Conservation (phyloP, 73 alveolate species). For the Paramecium tetraurelia region DNA sequence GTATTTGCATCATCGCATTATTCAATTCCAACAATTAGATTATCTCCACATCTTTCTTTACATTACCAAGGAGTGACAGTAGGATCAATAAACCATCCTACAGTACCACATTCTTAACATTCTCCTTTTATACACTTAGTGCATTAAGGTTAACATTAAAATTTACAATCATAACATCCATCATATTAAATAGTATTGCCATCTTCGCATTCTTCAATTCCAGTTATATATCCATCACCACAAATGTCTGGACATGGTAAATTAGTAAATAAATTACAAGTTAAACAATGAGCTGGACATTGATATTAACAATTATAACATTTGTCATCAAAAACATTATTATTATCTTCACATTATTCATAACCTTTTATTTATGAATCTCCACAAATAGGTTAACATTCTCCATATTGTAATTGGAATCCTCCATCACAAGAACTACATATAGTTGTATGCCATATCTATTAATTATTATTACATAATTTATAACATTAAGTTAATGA, state of each 20-base stretch:
- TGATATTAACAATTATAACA: background rate
- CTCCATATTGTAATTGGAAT: background rate
- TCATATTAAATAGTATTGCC: background rate
- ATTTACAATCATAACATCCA: background rate
- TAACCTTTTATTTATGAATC: background rate
- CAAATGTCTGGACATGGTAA: background rate
- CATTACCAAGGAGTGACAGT: background rate
- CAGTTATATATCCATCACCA: background rate
- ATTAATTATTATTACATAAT: background rate
- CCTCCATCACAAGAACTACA: background rate
- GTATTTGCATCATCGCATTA: background rate
- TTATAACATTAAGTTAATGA: background rate
- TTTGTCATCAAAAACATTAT: background rate
- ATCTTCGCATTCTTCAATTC: background rate
- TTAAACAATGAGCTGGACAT: background rate
- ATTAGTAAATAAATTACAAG: background rate
- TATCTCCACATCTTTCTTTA: background rate
- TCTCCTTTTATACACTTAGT: background rate
- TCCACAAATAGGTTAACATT: background rate
- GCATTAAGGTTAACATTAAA: background rate
- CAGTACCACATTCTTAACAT: background rate
- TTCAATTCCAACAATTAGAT: background rate
- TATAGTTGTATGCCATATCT: background rate
- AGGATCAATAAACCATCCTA: background rate
- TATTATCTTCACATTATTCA: background rate